A percentile compares a stretch with the other conserved stretches of the same genome.
These are phyloP conservation scores for Salix arbutifolia DNA, from an alignment of 345 rosid genomes.

Conservation along the genomic window DNA sequence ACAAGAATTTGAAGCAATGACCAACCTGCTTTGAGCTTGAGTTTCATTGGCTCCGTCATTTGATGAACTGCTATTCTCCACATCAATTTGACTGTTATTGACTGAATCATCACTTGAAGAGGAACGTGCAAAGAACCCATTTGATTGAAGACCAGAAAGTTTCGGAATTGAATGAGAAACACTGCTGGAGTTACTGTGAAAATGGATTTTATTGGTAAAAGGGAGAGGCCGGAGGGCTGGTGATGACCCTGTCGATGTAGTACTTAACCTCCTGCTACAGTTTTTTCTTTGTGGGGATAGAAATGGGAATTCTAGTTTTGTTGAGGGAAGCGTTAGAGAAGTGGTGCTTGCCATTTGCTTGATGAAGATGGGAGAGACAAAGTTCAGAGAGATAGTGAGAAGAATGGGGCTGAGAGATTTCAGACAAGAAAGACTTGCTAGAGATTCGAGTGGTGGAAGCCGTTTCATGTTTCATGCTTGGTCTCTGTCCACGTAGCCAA, in stretches of 20 bases:
- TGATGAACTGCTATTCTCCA: slow-evolving; percentile 6
- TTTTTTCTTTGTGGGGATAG: slow-evolving; percentile 16
- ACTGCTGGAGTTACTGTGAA: slow-evolving; percentile 11
- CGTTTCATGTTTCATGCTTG: neutral
- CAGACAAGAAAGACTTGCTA: too few species aligned
- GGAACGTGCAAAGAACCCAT: slow-evolving; percentile 21
- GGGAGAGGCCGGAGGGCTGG: neutral
- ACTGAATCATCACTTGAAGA: slow-evolving; percentile 19
- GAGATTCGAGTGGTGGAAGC: neutral
- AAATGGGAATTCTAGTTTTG: slow-evolving; percentile 23
- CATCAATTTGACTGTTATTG: slow-evolving; percentile 10
- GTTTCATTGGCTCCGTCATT: slow-evolving; percentile 12
- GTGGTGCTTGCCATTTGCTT: slow-evolving; percentile 23
- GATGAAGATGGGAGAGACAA: too few species aligned
- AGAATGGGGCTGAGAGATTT: neutral
- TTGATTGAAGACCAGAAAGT: slow-evolving; percentile 14
- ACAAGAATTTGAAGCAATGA: neutral
- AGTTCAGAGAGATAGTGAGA: neutral
- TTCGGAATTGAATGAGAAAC: slow-evolving; percentile 8
- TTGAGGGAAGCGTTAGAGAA: slow-evolving; percentile 26
- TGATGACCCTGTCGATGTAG: neutral
- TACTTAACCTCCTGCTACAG: neutral
- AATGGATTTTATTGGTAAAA: slow-evolving; percentile 9
- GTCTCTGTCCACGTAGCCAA: slow-evolving; percentile 10
- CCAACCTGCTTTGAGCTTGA: slow-evolving; percentile 49